phyloP scores from a whole-genome alignment of 2,329 filamentous ascomycete species.

The Pseudocercospora fuligena region DNA sequence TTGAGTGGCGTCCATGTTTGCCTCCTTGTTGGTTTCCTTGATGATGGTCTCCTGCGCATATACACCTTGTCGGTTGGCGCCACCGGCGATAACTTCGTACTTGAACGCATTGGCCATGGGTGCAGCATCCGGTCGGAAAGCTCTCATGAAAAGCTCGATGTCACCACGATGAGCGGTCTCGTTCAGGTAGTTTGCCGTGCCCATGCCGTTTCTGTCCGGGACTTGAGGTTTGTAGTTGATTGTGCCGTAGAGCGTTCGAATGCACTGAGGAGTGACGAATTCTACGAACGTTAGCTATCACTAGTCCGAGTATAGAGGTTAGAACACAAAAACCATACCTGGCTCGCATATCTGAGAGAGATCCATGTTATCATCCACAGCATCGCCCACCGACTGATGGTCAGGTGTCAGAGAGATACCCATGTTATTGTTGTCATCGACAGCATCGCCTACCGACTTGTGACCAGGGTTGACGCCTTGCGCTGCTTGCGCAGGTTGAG shows the following conservation, averaged over 20 bases:
- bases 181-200: constrained; percentile 54
- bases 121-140: constrained; percentile 57
- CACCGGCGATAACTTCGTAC: constrained; percentile 62
- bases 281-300: constrained; percentile 59
- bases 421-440: neutral
- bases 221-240: constrained; percentile 57
- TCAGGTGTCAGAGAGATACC: constrained; percentile 23
- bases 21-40: constrained; percentile 52
- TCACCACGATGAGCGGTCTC: constrained; percentile 60
- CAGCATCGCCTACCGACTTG: neutral
- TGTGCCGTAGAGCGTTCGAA: constrained; percentile 60
- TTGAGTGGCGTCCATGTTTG: constrained; percentile 68
- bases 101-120: constrained; percentile 58
- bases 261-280: constrained; percentile 59
- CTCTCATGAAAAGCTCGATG: constrained; percentile 60
- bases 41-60: constrained; percentile 41
- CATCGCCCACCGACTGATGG: neutral
- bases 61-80: constrained; percentile 52
- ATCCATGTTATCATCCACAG: neutral
- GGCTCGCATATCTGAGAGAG: constrained; percentile 45
- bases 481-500: neutral
- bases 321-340: neutral
- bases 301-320: constrained; percentile 37
- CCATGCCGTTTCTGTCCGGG: constrained; percentile 49
- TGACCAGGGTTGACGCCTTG: neutral